Evolutionary conservation across 2,329 filamentous ascomycete species (phyloP), one percentile per base, ranked within the genome.

Genomic region (Aureobasidium leucospermi): DNA sequence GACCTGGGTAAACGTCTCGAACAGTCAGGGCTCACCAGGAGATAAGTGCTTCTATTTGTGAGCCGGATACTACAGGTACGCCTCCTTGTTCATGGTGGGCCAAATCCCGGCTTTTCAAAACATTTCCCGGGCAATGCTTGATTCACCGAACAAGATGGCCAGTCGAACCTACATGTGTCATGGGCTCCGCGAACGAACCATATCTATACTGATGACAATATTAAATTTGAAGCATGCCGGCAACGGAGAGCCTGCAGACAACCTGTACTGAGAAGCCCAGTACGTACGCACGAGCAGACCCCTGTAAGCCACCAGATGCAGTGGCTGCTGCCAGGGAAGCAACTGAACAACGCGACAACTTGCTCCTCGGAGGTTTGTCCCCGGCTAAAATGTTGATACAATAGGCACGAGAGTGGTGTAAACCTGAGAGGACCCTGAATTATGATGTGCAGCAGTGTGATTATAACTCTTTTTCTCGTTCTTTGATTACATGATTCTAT

Each of bases 401-500:
- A n/a, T 31, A 48, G n/a, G 19, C 9, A 3, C 15, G 10, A 9
- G 23, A 23, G 34, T 36, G 8, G 34, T 9, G 34, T 36, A 36
- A 13, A 36, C 4, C 10, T 1, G 13, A 36, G 29, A 6, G 6
- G 10, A 36, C 16, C 19, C 46, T 36, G 4, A 6, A 19, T 19
- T 8, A 34, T 55, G 23, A 23, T 23, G 23, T 23, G 23, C 23
- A 23, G 23, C 23, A 23, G 23, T 23, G 23, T 23, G 43, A 48
- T 58, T 48, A 28, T 43, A n/a, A 47, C 19, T 58, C 39, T 48
- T 48, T 58, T 43, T 58, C 55, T 58, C 34, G 43, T 58, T 58
- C 55, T 58, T 48, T 39, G 19, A 58, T 58, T 58, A 58, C 55
- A 58, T 41, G 55, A 47, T 38, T 58, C 55, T 58, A 58, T 58